These are phyloP conservation scores for Scheffersomyces titani DNA, from an alignment of 1,139 yeast species.

Conservation along the genomic window DNA sequence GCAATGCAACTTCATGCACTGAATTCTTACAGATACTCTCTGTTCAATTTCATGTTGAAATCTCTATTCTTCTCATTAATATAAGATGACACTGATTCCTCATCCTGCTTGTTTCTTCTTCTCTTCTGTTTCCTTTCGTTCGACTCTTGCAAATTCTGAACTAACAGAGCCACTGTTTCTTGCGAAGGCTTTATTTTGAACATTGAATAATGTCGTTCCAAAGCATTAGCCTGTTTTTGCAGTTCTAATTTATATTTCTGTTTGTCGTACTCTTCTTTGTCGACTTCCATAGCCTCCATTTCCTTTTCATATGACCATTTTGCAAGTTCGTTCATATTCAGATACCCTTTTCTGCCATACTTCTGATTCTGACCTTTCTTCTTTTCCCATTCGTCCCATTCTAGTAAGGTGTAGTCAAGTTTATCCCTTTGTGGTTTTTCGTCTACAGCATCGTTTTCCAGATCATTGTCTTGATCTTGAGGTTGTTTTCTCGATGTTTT, in stretches of 20 bases:
- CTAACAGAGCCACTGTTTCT: slow-evolving; percentile 41
- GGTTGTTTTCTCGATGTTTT: slow-evolving; percentile 10
- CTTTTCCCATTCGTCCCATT: slow-evolving; percentile 66
- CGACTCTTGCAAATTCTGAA: slow-evolving; percentile 36
- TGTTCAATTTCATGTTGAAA: slow-evolving; percentile 70
- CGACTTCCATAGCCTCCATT: slow-evolving; percentile 38
- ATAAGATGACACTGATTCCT: slow-evolving; percentile 36
- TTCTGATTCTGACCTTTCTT: slow-evolving; percentile 21
- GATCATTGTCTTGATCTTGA: slow-evolving; percentile 5
- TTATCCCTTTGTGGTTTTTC: slow-evolving; percentile 32
- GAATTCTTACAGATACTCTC: slow-evolving; percentile 38
- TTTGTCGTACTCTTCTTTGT: slow-evolving; percentile 41
- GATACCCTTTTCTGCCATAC: slow-evolving; percentile 18
- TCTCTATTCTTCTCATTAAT: slow-evolving; percentile 79
- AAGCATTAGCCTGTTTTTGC: slow-evolving; percentile 2
- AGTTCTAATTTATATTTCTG: slow-evolving; percentile 26
- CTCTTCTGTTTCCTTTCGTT: slow-evolving; percentile 30
- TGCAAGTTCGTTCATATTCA: slow-evolving; percentile 55
- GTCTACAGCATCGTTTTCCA: slow-evolving; percentile 15
- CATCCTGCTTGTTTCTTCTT: slow-evolving; percentile 32
- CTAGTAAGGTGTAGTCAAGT: slow-evolving; percentile 67
- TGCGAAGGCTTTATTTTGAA: slow-evolving; percentile 24
- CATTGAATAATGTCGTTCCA: not conserved
- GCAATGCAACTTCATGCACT: not conserved
- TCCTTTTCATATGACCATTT: slow-evolving; percentile 55